phyloP scores from a whole-genome alignment of 108 stramenopile species.

The Skeletonema costatum region DNA sequence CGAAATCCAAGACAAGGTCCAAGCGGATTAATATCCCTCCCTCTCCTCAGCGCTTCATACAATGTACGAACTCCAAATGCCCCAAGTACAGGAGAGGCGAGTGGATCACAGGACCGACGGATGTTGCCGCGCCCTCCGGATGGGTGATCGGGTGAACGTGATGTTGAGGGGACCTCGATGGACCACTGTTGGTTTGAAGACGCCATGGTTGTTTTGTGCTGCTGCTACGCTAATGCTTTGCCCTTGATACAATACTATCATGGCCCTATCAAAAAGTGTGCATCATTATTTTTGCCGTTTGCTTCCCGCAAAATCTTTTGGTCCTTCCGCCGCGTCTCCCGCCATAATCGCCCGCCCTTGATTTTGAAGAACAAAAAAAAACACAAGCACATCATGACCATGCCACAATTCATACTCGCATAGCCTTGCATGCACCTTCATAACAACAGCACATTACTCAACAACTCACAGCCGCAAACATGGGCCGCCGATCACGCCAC shows the following conservation, averaged over 20 bases:
- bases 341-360: too few species aligned
- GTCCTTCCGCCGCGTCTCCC: too few species aligned
- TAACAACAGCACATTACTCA: background rate
- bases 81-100: conserved; percentile 62
- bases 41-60: conserved; percentile 83
- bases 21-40: conserved; percentile 71
- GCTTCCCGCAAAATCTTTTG: too few species aligned
- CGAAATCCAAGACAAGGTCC: conserved; percentile 87
- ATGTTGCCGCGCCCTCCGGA: conserved; percentile 33
- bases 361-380: too few species aligned
- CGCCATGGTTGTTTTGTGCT: background rate
- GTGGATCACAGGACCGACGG: conserved; percentile 52
- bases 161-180: conserved; percentile 34
- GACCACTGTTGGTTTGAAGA: conserved; percentile 34
- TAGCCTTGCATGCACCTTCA: too few species aligned
- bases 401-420: too few species aligned
- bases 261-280: too few species aligned
- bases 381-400: too few species aligned
- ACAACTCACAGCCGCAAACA: background rate
- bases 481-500: conserved; percentile 58
- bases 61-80: conserved; percentile 68
- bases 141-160: conserved; percentile 17
- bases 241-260: too few species aligned
- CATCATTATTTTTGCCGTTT: too few species aligned
- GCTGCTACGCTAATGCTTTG: too few species aligned